Conservation (phyloP, 805 yeast species). For the Saturnispora sekii region DNA sequence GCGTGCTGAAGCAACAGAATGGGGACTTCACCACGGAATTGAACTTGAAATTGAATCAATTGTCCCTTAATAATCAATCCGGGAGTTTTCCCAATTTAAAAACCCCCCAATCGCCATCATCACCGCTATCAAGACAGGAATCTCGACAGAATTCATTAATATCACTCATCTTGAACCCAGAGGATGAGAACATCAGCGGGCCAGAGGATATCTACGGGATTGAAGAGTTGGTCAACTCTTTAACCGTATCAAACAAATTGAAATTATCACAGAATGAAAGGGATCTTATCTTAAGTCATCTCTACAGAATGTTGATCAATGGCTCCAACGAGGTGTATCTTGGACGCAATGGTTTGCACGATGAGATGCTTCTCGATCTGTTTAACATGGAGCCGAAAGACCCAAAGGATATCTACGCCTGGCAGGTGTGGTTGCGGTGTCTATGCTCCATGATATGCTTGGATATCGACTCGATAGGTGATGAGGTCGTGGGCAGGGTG, state of each 20-base stretch:
- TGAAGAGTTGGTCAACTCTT: slow-evolving; percentile 34
- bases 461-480: slow-evolving; percentile 42
- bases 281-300: slow-evolving; percentile 41
- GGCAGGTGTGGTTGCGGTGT: slow-evolving; percentile 31
- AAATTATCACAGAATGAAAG: slow-evolving; percentile 38
- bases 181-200: slow-evolving; percentile 3
- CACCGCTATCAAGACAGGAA: slow-evolving; percentile 16
- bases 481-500: slow-evolving; percentile 21
- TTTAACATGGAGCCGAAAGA: slow-evolving; percentile 19
- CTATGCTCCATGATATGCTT: slow-evolving; percentile 35
- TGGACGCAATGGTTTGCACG: slow-evolving; percentile 12
- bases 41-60: slow-evolving; percentile 4
- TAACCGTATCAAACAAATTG: slow-evolving; percentile 21
- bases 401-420: slow-evolving; percentile 27
- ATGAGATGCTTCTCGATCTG: slow-evolving; percentile 8
- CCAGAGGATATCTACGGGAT: slow-evolving; percentile 24
- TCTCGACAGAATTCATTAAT: slow-evolving; percentile 22
- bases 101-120: slow-evolving; percentile 7
- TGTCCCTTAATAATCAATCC: slow-evolving; percentile 1
- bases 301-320: slow-evolving; percentile 37
- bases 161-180: slow-evolving; percentile 17
- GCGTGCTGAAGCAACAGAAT: slow-evolving; percentile 4
- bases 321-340: slow-evolving; percentile 23
- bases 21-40: slow-evolving; percentile 6
- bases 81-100: background rate